Conservation (phyloP, 1,284 basidiomycete genomes). For the Tylopilus orsonianus region DNA sequence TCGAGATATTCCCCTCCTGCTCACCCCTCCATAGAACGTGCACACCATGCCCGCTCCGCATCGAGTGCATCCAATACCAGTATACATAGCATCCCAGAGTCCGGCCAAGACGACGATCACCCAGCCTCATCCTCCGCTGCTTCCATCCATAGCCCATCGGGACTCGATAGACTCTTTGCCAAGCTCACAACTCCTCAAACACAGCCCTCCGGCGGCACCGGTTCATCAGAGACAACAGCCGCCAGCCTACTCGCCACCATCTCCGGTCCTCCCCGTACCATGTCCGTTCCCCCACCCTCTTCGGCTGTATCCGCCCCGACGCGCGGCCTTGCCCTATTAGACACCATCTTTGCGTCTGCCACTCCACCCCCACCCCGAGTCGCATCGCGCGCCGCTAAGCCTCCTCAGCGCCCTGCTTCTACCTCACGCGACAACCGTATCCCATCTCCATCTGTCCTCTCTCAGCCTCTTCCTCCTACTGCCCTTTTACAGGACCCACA, state of each 20-base stretch:
- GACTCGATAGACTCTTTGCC: constrained; percentile 63
- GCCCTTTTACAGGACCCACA: constrained; percentile 32
- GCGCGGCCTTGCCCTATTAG: constrained; percentile 45
- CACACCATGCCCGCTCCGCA: constrained; percentile 28
- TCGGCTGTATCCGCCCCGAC: constrained; percentile 26
- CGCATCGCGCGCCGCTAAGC: constrained; percentile 18
- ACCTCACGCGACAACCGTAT: constrained; percentile 6
- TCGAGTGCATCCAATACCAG: constrained; percentile 36
- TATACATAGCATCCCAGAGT: constrained; percentile 37
- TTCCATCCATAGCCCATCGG: constrained; percentile 37
- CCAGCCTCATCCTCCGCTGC: constrained; percentile 14
- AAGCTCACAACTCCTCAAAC: constrained; percentile 41
- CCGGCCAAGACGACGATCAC: constrained; percentile 28
- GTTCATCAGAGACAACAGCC: constrained; percentile 30
- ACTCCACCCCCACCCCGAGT: constrained; percentile 25
- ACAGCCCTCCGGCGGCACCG: constrained; percentile 12
- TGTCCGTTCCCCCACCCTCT: constrained; percentile 34
- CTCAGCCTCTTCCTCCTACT: constrained; percentile 14
- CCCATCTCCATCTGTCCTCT: constrained; percentile 1
- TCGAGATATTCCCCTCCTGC: neutral
- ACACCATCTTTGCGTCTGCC: constrained; percentile 55
- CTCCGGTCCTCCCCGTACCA: constrained; percentile 27
- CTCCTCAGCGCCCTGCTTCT: constrained; percentile 14
- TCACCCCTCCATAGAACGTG: constrained; percentile 26
- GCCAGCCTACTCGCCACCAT: constrained; percentile 29